Percentiles rank a stretch among this genome's conserved stretches.
Evolutionary conservation across 2,329 filamentous ascomycete genomes (phyloP).

Genomic region (Calonectria multiphialidica): DNA sequence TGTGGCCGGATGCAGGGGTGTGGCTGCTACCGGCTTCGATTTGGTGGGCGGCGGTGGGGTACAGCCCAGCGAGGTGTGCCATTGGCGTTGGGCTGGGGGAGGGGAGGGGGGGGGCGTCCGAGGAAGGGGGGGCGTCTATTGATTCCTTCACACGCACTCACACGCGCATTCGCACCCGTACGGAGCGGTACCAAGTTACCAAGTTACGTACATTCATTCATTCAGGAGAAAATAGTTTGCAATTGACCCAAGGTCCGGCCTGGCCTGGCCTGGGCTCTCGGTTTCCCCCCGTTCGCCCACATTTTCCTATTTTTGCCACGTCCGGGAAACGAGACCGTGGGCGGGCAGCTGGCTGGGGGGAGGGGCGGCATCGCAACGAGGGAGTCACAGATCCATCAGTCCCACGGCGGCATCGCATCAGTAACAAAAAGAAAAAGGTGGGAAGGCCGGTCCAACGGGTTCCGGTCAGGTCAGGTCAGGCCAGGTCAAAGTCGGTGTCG

Average conservation of each 20-base stretch:
- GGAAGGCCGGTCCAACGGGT: constrained; percentile 26
- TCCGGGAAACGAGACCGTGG: neutral
- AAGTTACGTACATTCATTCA: constrained; percentile 3
- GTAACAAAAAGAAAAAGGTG: neutral
- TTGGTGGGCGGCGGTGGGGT: constrained; percentile 30
- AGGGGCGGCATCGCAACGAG: too few relatives aligned
- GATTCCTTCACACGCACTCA: constrained; percentile 27
- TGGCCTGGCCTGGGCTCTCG: neutral
- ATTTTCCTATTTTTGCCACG: neutral
- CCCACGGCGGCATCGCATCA: constrained; percentile 1
- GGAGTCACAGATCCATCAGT: neutral
- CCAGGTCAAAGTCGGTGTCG: neutral
- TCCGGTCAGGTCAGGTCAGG: constrained; percentile 14
- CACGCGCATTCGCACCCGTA: constrained; percentile 20
- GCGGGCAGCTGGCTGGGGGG: too few relatives aligned
- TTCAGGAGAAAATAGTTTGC: constrained; percentile 2
- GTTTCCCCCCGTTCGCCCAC: neutral
- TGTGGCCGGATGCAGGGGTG: constrained; percentile 45
- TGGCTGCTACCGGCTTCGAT: constrained; percentile 41
- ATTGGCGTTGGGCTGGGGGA: constrained; percentile 32
- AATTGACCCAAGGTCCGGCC: neutral
- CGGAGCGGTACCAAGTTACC: constrained; percentile 1
- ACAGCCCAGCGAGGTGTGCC: constrained; percentile 22
- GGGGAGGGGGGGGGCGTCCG: neutral
- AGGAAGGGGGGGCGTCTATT: constrained; percentile 21